Percentiles rank a stretch among this genome's conserved stretches.
These are phyloP conservation scores for Sphagnum contortum DNA, from an alignment of 225 moss, liverwort and hornwort genomes.

Conservation along the genomic window DNA sequence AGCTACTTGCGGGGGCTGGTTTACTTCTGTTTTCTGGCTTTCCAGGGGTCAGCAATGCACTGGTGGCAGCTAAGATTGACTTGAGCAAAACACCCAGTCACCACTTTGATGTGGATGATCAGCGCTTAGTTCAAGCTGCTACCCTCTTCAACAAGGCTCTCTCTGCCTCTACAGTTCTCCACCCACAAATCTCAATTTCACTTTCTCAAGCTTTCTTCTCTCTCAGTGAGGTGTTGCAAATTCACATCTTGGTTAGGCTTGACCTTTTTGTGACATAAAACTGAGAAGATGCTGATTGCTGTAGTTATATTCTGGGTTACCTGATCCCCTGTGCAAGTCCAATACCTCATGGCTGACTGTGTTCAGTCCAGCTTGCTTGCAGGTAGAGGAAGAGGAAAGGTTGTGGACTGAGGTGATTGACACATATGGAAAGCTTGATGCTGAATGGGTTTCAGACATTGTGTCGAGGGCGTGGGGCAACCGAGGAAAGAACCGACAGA, in stretches of 20 bases:
- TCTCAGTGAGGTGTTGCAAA: too few species aligned
- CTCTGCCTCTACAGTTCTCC: slow-evolving; percentile 66
- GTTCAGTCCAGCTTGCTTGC: slow-evolving; percentile 4
- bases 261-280: too few species aligned
- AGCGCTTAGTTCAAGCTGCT: slow-evolving; percentile 70
- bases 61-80: slow-evolving; percentile 59
- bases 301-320: neutral
- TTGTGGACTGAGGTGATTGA: slow-evolving; percentile 84
- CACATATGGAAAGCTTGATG: slow-evolving; percentile 58
- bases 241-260: too few species aligned
- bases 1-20: slow-evolving; percentile 23
- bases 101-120: slow-evolving; percentile 65
- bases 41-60: slow-evolving; percentile 5
- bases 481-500: slow-evolving; percentile 83
- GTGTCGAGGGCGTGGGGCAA: slow-evolving; percentile 93
- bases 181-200: neutral
- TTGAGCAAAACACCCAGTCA: slow-evolving; percentile 49
- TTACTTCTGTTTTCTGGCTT: slow-evolving; percentile 13
- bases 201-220: neutral
- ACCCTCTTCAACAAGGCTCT: slow-evolving; percentile 73
- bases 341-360: neutral
- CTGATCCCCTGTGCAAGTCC: neutral
- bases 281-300: neutral
- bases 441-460: slow-evolving; percentile 92
- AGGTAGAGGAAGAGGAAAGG: slow-evolving; percentile 93